Evolutionary conservation across 2,329 filamentous ascomycete genomes (phyloP), one percentile per base, ranked within the genome.

Genomic region (Chaetomium strumarium): DNA sequence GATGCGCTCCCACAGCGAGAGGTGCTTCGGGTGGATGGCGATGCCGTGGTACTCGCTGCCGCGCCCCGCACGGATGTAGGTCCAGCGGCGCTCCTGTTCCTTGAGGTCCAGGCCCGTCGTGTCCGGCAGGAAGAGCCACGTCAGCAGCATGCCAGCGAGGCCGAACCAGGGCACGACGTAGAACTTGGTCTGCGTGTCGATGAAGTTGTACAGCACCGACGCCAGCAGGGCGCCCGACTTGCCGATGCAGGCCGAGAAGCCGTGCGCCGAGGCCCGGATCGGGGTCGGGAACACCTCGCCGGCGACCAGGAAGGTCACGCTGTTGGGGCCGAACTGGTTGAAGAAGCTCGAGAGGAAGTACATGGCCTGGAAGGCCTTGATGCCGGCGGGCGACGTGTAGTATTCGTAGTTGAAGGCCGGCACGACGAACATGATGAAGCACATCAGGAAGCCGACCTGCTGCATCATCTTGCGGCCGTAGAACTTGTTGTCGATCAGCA

Each of bases 311-410:
- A 97, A 97, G 57, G 91, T 96, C 64, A 96, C 90, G 43, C 84
- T 86, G 79, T 97, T 97, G 71, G 92, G 92, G 12, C 92, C 92
- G 66, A 97, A 97, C 69, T 97, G 92, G 79, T 96, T 96, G 84
- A 97, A 97, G 78, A 97, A 97, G 20, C 89, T 95, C 8, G 90
- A 95, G 62, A 97, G 70, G 75, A 96, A 96, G 79, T 96, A 96
- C 90, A 97, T 96, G 67, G 91, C 84, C 75, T 96, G 91, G 84
- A 97, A 97, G n/a, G 79, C 76, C 65, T 89, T 84, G 68, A 96
- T 86, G 63, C 89, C 82, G 6, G 76, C 75, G 1, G 78, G 73
- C 46, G 76, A 76, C 17, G 81, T 90, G 76, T 90, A 96, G 80
- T 93, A 90, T 0, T 88, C 68, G 75, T 85, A 96, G 66, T 89